phyloP scores from a whole-genome alignment of 768 basidiomycete species.

The Auriculariales sp. region DNA sequence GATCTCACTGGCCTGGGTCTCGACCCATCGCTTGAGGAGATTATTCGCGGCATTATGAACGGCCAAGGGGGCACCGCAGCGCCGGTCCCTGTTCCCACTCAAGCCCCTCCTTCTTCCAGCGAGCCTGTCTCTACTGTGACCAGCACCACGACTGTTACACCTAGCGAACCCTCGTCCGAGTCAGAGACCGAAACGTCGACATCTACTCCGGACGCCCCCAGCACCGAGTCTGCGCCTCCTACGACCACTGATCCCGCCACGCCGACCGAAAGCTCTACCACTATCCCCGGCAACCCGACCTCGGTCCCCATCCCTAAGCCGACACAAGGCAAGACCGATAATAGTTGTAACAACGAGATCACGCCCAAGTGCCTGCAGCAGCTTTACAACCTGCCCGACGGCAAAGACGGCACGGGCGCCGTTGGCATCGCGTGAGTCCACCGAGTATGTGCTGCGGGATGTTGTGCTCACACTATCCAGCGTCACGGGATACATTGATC shows the following conservation, averaged over 20 bases:
- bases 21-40: not conserved
- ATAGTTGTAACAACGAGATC: slow-evolving; percentile 11
- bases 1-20: too few species aligned
- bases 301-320: not conserved
- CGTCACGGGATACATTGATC: slow-evolving; percentile 19
- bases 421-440: slow-evolving; percentile 11
- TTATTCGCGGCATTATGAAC: not conserved
- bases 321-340: not conserved
- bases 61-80: not conserved
- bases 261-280: not conserved
- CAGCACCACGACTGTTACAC: not conserved
- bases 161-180: not conserved
- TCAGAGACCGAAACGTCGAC: not conserved
- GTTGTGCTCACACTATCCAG: not conserved
- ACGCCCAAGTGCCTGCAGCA: slow-evolving; percentile 26
- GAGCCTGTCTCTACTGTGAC: not conserved
- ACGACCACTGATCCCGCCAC: not conserved
- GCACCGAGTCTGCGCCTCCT: too few species aligned
- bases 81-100: not conserved
- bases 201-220: too few species aligned
- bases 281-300: not conserved
- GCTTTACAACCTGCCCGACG: slow-evolving; percentile 23
- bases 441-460: slow-evolving; percentile 6
- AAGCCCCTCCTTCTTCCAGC: too few species aligned
- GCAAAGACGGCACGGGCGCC: slow-evolving; percentile 13